Base-by-base conservation (phyloP, 2,329 filamentous ascomycete species). In the Aspergillus fructus region DNA sequence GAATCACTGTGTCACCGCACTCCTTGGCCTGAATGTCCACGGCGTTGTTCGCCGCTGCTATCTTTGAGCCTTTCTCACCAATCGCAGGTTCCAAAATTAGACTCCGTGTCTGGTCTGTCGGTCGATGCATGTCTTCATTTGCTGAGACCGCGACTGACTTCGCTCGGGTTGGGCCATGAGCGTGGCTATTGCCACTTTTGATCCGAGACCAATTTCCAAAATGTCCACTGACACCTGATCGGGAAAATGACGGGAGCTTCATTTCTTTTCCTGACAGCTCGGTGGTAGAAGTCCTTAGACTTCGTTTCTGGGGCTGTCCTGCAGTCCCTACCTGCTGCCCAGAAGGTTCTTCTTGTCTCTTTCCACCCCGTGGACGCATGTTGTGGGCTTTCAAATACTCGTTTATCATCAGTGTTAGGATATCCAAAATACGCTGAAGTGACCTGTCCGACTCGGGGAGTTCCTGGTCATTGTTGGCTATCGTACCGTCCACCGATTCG, bases 371-470 rank as follows among this genome's bases (percentile, higher is more conserved):
- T 9, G 89, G 87, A 4, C 82, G 80, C 64, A 93, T 88, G 60
- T 89, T 81, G 65, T 94, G 82, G 27, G 86, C 86, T 55, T 84
- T 85, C 6, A 97, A 75, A 73, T 96, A 97, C 59, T 91, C 85
- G 49, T 81, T 83, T 24, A 90, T 79, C 68, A 93, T 84, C 0
- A 85, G 85, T 49, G 81, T 81, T 9, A 97, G 68, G 3, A 97
- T 78, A 43, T 89, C 84, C 1, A 83, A 64, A 2, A 91, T 81
- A 1, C 78, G 74, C 24, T 82, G 78, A n/a, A 91, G 61, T 12
- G 76, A 76, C 40, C 75, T 78, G 1, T 77, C 65, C 19, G 71
- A 69, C 33, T 69, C 70, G 3, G 68, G 64, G 37, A 62, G 30
- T 52, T 71, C 71, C 27, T 78, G 55, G 24, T 19, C 76, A 12